These are phyloP conservation scores for Yamadazyma phyllophila DNA, from an alignment of 805 yeast species.

Conservation along the genomic window DNA sequence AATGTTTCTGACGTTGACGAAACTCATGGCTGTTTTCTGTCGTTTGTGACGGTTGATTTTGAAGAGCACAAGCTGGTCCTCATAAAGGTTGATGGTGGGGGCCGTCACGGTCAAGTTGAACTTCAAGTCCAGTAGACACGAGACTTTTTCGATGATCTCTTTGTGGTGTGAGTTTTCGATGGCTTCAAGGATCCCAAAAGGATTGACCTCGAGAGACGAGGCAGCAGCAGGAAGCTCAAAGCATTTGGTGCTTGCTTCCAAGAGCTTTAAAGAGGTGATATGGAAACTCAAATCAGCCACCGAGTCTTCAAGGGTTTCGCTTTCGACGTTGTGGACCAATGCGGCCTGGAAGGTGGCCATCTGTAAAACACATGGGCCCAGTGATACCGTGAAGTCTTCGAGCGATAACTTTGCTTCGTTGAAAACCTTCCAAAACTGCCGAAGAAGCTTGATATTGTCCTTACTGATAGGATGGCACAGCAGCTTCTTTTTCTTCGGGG, in stretches of 20 bases:
- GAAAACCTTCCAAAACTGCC: conserved; percentile 12
- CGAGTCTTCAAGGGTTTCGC: conserved; percentile 6
- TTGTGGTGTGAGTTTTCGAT: conserved; percentile 12
- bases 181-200: conserved; percentile 21
- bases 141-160: neutral
- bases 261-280: conserved; percentile 27
- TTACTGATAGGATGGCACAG: conserved; percentile 12
- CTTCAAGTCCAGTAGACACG: conserved; percentile 8
- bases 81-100: conserved; percentile 36
- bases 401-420: conserved; percentile 18
- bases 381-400: conserved; percentile 25
- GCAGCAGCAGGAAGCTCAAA: conserved; percentile 38
- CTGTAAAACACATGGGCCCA: conserved; percentile 16
- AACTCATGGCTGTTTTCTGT: conserved; percentile 5
- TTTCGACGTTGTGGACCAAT: conserved; percentile 11
- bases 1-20: conserved; percentile 17
- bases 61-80: conserved; percentile 33
- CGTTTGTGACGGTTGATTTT: conserved; percentile 7
- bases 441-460: conserved; percentile 1
- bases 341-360: conserved; percentile 22
- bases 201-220: conserved; percentile 22
- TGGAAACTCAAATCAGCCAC: conserved; percentile 18
- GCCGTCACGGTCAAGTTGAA: conserved; percentile 26
- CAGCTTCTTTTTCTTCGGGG: neutral
- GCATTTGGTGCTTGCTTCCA: conserved; percentile 28